Percentiles rank a stretch among this genome's conserved stretches.
These are phyloP conservation scores for Rhizoctonia solani DNA, from an alignment of 1,284 basidiomycete species.

Conservation along the genomic window DNA sequence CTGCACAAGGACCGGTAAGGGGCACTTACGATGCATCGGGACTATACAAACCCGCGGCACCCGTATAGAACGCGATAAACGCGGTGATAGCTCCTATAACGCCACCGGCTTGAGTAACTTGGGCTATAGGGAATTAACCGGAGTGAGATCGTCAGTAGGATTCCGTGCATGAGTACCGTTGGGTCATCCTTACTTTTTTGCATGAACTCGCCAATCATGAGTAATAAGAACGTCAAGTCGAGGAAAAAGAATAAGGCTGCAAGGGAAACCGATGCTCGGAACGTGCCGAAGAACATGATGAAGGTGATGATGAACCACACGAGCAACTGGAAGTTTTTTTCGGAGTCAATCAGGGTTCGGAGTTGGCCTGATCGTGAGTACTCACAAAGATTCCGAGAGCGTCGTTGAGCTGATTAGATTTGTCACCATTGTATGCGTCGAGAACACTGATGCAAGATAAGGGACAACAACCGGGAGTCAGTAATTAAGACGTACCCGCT, in stretches of 20 bases:
- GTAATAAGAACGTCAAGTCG: conserved; percentile 62
- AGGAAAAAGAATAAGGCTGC: conserved; percentile 75
- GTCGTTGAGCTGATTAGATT: conserved; percentile 52
- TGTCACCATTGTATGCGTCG: conserved; percentile 54
- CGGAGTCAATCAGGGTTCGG: not conserved
- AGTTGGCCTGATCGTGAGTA: not conserved
- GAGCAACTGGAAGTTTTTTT: not conserved
- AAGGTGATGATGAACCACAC: conserved; percentile 72
- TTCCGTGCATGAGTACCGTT: too few relatives aligned
- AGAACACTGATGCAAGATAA: conserved; percentile 51
- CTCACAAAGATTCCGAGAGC: conserved; percentile 63
- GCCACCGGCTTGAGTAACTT: conserved; percentile 66
- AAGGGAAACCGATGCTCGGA: conserved; percentile 69
- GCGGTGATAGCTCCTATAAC: conserved; percentile 58
- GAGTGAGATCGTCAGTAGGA: not conserved
- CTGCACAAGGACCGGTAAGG: not conserved
- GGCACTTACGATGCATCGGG: conserved; percentile 14
- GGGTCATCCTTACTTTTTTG: conserved; percentile 30
- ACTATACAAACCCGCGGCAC: conserved; percentile 10
- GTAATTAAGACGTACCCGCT: conserved; percentile 44
- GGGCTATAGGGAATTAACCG: conserved; percentile 7
- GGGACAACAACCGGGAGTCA: not conserved
- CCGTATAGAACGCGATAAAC: conserved; percentile 13
- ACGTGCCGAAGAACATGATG: conserved; percentile 61
- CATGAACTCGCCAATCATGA: conserved; percentile 51